phyloP scores from a whole-genome alignment of 495 filamentous ascomycete species.

The Hypoxylon fragiforme region DNA sequence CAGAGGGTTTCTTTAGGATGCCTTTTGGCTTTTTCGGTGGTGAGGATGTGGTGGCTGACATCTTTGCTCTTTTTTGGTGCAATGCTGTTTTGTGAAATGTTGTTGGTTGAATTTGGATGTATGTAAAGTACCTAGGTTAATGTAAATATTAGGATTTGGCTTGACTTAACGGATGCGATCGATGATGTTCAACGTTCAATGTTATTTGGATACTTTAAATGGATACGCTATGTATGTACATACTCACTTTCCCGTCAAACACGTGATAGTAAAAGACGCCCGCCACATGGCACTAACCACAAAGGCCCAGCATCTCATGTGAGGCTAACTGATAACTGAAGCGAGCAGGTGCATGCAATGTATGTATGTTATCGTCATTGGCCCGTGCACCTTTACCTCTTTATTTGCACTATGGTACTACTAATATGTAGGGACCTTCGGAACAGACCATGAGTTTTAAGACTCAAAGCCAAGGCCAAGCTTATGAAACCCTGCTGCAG shows the following conservation, averaged over 20 bases:
- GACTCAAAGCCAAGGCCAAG: constrained; percentile 23
- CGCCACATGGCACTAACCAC: not conserved
- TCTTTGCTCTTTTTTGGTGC: not conserved
- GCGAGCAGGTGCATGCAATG: too few species aligned
- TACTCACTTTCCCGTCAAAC: not conserved
- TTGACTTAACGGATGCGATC: too few species aligned
- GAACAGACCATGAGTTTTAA: constrained; percentile 15
- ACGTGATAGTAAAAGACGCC: not conserved
- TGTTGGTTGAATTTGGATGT: too few species aligned
- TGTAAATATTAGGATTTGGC: too few species aligned
- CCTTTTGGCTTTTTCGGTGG: constrained; percentile 45
- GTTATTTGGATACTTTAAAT: too few species aligned
- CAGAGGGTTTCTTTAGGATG: constrained; percentile 58
- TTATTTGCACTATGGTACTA: too few species aligned
- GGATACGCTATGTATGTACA: not conserved
- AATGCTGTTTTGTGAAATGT: too few species aligned
- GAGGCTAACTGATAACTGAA: too few species aligned
- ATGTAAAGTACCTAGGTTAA: too few species aligned
- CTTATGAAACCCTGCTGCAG: constrained; percentile 15
- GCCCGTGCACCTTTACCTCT: constrained; percentile 21
- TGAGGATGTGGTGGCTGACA: constrained; percentile 12
- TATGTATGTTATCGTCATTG: constrained; percentile 30
- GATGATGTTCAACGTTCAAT: too few species aligned
- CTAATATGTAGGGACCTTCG: constrained; percentile 24
- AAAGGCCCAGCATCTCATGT: too few species aligned